Evolutionary conservation across 106 monocot species (phyloP), one percentile per base, ranked within the genome.

Genomic region (Acorus calamus): DNA sequence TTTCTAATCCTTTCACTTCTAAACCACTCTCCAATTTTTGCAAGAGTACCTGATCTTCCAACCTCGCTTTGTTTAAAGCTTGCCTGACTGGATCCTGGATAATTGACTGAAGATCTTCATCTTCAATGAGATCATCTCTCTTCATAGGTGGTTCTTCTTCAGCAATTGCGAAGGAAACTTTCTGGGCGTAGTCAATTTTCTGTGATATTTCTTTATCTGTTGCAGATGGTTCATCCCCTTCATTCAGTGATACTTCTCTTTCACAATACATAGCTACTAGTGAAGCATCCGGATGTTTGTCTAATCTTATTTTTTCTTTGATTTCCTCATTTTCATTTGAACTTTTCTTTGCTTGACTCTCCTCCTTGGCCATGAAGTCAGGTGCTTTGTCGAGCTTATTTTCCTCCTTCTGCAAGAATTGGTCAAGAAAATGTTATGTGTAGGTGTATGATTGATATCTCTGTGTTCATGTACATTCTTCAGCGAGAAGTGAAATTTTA

Each of bases 91-190:
- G 28, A 14, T 56, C 50, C 11, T 11, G 4, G 50, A 43, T 5
- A 54, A 46, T 62, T 66, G 14, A 28, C 56, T 67, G 52, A 62
- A 41, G 41, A 63, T 80, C 63, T 41, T 46, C 55, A 50, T 11
- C 55, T 8, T 11, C 5, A 53, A 60, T 2, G 14, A 14, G n/a
- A 53, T 2, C 44, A 6, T 58, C 56, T 42, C 49, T 72, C 44
- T 63, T 14, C 5, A 6, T 12, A 68, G 50, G 6, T 67, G 42
- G 42, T 58, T 68, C 62, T 42, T 69, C 66, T 7, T 66, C 52
- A 13, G 43, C 49, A 53, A 46, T 57, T 75, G 7, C 56, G 53
- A 55, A 14, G 11, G 52, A 7, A 56, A 42, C 57, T 59, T 76
- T 46, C 3, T 54, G 57, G 46, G 50, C 59, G 59, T 62, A 42